A percentile compares a stretch with the other conserved stretches of the same genome.
Evolutionary conservation across 2,329 filamentous ascomycete genomes (phyloP).

Genomic region (Metarhizium brunneum): DNA sequence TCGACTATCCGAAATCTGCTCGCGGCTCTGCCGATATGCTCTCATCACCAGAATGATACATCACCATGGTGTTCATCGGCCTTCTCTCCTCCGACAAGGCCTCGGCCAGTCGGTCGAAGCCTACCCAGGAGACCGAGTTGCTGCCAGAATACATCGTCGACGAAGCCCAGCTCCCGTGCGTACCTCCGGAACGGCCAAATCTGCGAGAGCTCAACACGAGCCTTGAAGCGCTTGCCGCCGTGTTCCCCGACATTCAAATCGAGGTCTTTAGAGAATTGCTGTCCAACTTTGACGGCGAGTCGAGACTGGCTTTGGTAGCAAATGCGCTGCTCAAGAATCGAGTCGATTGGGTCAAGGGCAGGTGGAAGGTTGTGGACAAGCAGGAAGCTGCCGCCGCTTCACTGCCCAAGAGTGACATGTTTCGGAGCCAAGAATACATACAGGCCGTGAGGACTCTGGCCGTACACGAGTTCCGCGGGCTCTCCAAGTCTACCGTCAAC

Average conservation of each 20-base stretch:
- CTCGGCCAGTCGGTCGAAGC: constrained; percentile 21
- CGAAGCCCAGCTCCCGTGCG: constrained; percentile 41
- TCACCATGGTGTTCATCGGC: constrained; percentile 39
- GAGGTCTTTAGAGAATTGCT: constrained; percentile 81
- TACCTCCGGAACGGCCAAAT: constrained; percentile 46
- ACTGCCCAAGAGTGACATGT: constrained; percentile 53
- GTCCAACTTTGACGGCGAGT: constrained; percentile 64
- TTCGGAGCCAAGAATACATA: constrained; percentile 59
- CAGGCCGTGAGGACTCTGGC: constrained; percentile 58
- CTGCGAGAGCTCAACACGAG: constrained; percentile 61
- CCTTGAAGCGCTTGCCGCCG: constrained; percentile 57
- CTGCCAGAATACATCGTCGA: constrained; percentile 43
- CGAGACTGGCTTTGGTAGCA: constrained; percentile 65
- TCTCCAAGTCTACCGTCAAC: constrained; percentile 64
- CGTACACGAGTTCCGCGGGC: constrained; percentile 65
- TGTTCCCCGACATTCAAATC: constrained; percentile 74
- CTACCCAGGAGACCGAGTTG: constrained; percentile 18
- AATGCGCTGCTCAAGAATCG: constrained; percentile 68
- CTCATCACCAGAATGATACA: constrained; percentile 23
- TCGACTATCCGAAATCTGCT: background rate
- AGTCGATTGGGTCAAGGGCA: constrained; percentile 59
- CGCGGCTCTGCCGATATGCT: background rate
- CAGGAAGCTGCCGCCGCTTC: constrained; percentile 20
- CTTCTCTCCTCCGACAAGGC: constrained; percentile 35
- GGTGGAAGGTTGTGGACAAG: constrained; percentile 43